phyloP scores from a whole-genome alignment of 116 monocot genomes.

The Cymodocea nodosa region DNA sequence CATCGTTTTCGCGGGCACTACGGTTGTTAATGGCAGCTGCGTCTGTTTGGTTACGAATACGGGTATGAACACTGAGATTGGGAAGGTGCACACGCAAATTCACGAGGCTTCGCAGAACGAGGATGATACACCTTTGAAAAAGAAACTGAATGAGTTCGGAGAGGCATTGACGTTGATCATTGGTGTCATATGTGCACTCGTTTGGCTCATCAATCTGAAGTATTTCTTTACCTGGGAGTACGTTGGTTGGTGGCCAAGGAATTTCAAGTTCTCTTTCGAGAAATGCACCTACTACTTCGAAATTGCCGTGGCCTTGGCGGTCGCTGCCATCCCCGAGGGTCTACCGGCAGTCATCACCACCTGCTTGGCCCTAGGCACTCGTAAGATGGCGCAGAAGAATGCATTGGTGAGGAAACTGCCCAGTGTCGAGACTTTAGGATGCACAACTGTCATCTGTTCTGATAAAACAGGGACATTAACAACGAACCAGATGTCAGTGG shows the following conservation, averaged over 20 bases:
- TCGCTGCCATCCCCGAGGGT: slow-evolving; percentile 97
- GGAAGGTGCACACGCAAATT: slow-evolving; percentile 83
- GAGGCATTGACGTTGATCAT: slow-evolving; percentile 77
- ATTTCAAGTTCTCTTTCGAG: slow-evolving; percentile 98
- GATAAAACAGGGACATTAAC: slow-evolving; percentile 83
- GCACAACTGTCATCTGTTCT: slow-evolving; percentile 82
- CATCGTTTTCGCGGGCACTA: slow-evolving; percentile 74
- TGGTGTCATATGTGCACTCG: slow-evolving; percentile 86
- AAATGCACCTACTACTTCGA: slow-evolving; percentile 94
- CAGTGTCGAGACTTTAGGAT: slow-evolving; percentile 95
- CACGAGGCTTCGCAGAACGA: slow-evolving; percentile 87
- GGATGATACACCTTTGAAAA: slow-evolving; percentile 89
- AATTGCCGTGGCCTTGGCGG: slow-evolving; percentile 97
- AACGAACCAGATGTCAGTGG: slow-evolving; percentile 91
- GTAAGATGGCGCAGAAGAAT: slow-evolving; percentile 99
- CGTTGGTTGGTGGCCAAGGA: slow-evolving; percentile 79
- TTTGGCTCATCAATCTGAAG: slow-evolving; percentile 97
- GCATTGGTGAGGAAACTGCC: slow-evolving; percentile 94
- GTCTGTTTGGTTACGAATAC: slow-evolving; percentile 72
- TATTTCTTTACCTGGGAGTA: slow-evolving; percentile 95
- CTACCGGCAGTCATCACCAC: slow-evolving; percentile 80
- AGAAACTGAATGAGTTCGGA: slow-evolving; percentile 83
- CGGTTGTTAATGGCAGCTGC: slow-evolving; percentile 79
- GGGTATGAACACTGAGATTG: slow-evolving; percentile 95
- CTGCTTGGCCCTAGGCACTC: slow-evolving; percentile 72